Evolutionary conservation across 2,329 filamentous ascomycete genomes (phyloP).

Genomic region (Monosporascus sp.): DNA sequence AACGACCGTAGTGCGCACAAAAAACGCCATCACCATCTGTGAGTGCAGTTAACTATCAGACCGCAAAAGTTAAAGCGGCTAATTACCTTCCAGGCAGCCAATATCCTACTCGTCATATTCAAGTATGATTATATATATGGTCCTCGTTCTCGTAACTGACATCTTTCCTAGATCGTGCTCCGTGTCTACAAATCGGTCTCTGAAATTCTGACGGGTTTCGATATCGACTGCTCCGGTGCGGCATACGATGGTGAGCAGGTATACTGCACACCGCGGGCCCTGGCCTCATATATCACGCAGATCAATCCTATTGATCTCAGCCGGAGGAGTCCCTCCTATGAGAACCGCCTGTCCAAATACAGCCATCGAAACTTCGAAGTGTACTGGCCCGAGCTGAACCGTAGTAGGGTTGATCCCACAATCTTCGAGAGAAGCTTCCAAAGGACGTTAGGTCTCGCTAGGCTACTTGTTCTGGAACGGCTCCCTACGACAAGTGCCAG

Average conservation of each 20-base stretch:
- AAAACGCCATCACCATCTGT: slow-evolving; percentile 78
- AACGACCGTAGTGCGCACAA: slow-evolving; percentile 77
- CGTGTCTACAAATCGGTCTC: slow-evolving; percentile 79
- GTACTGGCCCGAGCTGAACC: slow-evolving; percentile 70
- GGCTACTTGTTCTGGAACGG: slow-evolving; percentile 73
- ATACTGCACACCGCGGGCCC: slow-evolving; percentile 69
- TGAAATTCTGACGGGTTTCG: slow-evolving; percentile 82
- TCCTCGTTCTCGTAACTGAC: slow-evolving; percentile 6
- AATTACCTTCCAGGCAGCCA: slow-evolving; percentile 51
- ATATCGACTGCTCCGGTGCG: slow-evolving; percentile 78
- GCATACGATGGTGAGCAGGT: slow-evolving; percentile 79
- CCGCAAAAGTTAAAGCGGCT: not conserved
- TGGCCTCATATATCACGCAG: slow-evolving; percentile 77
- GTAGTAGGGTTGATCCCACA: slow-evolving; percentile 73
- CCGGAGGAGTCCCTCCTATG: slow-evolving; percentile 78
- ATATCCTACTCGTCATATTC: slow-evolving; percentile 77
- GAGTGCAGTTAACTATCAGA: slow-evolving; percentile 3
- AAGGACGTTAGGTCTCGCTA: slow-evolving; percentile 69
- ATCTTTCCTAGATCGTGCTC: slow-evolving; percentile 65
- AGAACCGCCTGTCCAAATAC: slow-evolving; percentile 82
- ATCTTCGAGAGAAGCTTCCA: slow-evolving; percentile 80
- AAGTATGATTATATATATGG: slow-evolving; percentile 30
- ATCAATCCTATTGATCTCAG: slow-evolving; percentile 75
- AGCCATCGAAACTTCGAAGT: slow-evolving; percentile 80
- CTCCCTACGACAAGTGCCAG: slow-evolving; percentile 65